Percentiles rank a stretch among this genome's conserved stretches.
Conservation (phyloP, 169 alveolate genomes). For the Hepatocystis sp. region DNA sequence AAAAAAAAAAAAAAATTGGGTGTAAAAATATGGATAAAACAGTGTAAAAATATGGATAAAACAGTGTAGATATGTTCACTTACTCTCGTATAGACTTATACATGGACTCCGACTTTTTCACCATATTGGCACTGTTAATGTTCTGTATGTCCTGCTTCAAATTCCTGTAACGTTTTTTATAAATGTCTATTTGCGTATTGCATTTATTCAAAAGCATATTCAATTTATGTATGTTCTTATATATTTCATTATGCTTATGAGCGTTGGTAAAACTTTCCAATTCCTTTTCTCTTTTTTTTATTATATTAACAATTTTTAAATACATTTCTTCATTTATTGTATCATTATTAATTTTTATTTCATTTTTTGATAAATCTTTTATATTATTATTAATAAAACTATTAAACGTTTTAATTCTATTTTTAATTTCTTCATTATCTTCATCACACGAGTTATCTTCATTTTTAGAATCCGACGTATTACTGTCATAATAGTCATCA, state of each 20-base stretch:
- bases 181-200: conserved; percentile 2
- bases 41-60: neutral
- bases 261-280: conserved; percentile 19
- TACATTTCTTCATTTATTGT: conserved; percentile 1
- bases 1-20: neutral
- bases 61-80: neutral
- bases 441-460: conserved; percentile 47
- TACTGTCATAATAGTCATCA: too few relatives aligned
- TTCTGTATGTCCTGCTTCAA: neutral
- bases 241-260: conserved; percentile 33
- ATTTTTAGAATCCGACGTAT: neutral
- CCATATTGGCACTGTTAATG: conserved; percentile 16
- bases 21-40: neutral
- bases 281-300: conserved; percentile 16
- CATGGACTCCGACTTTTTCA: conserved; percentile 47
- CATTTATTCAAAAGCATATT: conserved; percentile 20
- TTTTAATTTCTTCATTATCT: conserved; percentile 36
- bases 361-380: conserved; percentile 17
- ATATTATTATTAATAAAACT: conserved; percentile 17
- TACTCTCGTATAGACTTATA: conserved; percentile 69
- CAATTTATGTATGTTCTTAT: conserved; percentile 48
- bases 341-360: conserved; percentile 10
- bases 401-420: conserved; percentile 15
- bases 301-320: conserved; percentile 1
- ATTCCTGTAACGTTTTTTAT: conserved; percentile 11